Percentiles rank a stretch among this genome's conserved stretches.
Conservation (phyloP, 306 rosid species). For the Castanopsis chinensis region DNA sequence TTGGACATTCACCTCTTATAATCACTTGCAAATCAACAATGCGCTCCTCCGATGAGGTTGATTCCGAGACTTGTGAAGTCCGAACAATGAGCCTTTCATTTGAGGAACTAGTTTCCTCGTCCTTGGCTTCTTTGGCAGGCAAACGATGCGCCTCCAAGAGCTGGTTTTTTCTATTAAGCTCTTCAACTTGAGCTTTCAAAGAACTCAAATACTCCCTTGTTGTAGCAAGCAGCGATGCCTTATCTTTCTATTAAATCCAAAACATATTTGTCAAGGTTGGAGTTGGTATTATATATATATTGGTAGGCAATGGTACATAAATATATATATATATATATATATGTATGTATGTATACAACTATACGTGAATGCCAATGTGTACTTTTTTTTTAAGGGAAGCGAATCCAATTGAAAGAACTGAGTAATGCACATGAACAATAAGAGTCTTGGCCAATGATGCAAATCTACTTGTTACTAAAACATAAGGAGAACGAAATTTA, state of each 20-base stretch:
- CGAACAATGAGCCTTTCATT: slow-evolving; percentile 45
- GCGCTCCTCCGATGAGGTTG: slow-evolving; percentile 47
- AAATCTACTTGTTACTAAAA: no score
- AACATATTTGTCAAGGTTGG: not conserved
- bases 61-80: slow-evolving; percentile 38
- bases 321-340: not conserved
- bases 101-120: not conserved
- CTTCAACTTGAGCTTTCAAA: slow-evolving; percentile 49
- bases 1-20: slow-evolving; percentile 43
- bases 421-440: no score
- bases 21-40: slow-evolving; percentile 58
- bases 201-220: slow-evolving; percentile 64
- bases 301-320: not conserved
- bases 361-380: no score
- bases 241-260: slow-evolving; percentile 64
- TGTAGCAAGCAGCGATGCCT: slow-evolving; percentile 64
- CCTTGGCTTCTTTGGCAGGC: slow-evolving; percentile 23
- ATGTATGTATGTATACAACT: no score
- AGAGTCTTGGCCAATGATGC: no score
- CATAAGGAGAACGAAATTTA: not conserved
- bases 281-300: not conserved
- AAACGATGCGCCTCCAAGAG: slow-evolving; percentile 36
- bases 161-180: slow-evolving; percentile 51
- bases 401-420: no score
- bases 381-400: no score